phyloP scores from a whole-genome alignment of 2,329 filamentous ascomycete species.

The Fusarium tjaetaba region DNA sequence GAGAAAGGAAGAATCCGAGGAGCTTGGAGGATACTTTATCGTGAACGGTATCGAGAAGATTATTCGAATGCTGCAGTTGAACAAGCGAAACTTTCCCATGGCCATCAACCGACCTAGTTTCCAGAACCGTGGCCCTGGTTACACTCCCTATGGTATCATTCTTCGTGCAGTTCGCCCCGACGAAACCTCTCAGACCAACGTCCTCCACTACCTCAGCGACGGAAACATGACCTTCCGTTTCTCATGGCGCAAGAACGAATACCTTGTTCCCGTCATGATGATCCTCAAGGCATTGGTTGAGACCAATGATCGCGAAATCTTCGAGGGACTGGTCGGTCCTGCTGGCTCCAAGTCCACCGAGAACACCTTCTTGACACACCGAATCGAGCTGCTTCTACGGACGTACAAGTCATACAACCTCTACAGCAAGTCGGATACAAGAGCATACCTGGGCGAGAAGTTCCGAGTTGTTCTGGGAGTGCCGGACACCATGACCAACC shows the following conservation, averaged over 20 bases:
- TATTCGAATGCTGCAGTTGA: slow-evolving; percentile 89
- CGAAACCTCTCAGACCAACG: slow-evolving; percentile 97
- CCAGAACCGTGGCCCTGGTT: slow-evolving; percentile 83
- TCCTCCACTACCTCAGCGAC: slow-evolving; percentile 93
- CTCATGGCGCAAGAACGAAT: slow-evolving; percentile 98
- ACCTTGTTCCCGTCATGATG: slow-evolving; percentile 96
- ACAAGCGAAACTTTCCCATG: slow-evolving; percentile 93
- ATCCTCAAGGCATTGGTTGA: slow-evolving; percentile 93
- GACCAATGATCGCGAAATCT: slow-evolving; percentile 96
- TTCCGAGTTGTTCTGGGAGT: slow-evolving; percentile 90
- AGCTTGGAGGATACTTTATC: slow-evolving; percentile 95
- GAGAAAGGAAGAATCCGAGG: slow-evolving; percentile 93
- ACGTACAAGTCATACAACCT: slow-evolving; percentile 93
- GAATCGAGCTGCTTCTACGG: slow-evolving; percentile 88
- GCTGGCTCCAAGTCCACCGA: slow-evolving; percentile 79
- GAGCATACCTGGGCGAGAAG: slow-evolving; percentile 88
- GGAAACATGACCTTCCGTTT: slow-evolving; percentile 98
- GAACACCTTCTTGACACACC: slow-evolving; percentile 94
- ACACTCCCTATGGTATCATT: slow-evolving; percentile 90
- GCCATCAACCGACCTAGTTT: slow-evolving; percentile 94
- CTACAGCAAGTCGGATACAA: slow-evolving; percentile 82
- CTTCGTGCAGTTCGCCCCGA: slow-evolving; percentile 94
- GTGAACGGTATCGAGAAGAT: slow-evolving; percentile 98
- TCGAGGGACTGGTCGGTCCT: slow-evolving; percentile 87
- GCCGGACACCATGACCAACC: slow-evolving; percentile 83